phyloP scores from a whole-genome alignment of 176 grass and related monocot species.

The Raddia distichophylla region DNA sequence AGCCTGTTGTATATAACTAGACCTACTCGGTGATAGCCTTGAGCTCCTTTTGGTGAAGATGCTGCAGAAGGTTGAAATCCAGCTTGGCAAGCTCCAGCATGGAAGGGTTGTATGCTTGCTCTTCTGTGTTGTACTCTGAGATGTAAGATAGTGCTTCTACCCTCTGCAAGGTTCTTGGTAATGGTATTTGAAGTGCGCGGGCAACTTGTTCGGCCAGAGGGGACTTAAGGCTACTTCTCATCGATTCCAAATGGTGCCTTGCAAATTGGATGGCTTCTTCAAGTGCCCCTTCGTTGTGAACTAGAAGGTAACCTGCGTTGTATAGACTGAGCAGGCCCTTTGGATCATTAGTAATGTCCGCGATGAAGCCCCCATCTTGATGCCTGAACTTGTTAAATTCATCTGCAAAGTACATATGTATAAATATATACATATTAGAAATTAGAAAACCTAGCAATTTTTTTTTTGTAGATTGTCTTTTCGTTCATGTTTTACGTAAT shows the following conservation, averaged over 20 bases:
- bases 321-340: conserved; percentile 24
- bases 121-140: background rate
- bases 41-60: conserved; percentile 29
- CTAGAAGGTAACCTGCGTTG: conserved; percentile 22
- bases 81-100: conserved; percentile 43
- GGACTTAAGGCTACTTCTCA: background rate
- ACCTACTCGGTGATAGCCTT: conserved; percentile 20
- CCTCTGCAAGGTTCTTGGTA: conserved; percentile 13
- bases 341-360: conserved; percentile 9
- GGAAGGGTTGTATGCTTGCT: background rate
- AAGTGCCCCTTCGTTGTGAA: background rate
- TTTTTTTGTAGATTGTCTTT: no score
- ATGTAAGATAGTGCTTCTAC: conserved; percentile 18
- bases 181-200: conserved; percentile 18
- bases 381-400: conserved; percentile 32
- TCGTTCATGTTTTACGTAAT: no score
- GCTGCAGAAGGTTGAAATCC: conserved; percentile 32
- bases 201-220: conserved; percentile 23
- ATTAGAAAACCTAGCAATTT: no score
- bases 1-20: background rate
- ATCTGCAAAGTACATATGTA: conserved; percentile 5
- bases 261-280: conserved; percentile 15
- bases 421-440: no score
- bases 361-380: background rate
- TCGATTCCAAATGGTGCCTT: background rate